Evolutionary conservation across 176 grass and related monocot genomes (phyloP).

Genomic region (Oryza glumipatula): DNA sequence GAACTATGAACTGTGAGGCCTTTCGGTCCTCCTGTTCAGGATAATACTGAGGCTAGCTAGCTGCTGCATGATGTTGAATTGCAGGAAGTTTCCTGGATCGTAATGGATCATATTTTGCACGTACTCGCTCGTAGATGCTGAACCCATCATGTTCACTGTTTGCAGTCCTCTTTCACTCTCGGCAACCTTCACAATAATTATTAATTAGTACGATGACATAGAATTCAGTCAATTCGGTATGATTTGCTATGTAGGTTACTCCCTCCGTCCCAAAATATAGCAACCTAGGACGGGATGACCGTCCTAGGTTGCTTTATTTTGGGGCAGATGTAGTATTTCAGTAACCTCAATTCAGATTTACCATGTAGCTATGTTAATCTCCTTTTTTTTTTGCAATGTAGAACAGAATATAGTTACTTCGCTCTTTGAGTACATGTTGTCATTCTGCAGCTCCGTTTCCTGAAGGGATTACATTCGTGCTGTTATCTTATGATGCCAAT

Average conservation of each 20-base stretch:
- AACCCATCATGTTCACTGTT: constrained; percentile 69
- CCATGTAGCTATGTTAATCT: too few relatives aligned
- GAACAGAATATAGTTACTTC: constrained; percentile 39
- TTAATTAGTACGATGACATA: constrained; percentile 2
- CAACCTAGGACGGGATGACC: too few relatives aligned
- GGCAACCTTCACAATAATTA: constrained; percentile 45
- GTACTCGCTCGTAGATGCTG: constrained; percentile 54
- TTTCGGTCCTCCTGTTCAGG: constrained; percentile 51
- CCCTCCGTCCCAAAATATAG: too few relatives aligned
- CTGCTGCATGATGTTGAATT: constrained; percentile 75
- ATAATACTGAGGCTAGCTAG: constrained; percentile 49
- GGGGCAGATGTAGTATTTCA: too few relatives aligned
- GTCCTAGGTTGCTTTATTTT: too few relatives aligned
- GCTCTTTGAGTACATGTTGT: constrained; percentile 63
- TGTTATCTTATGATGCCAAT: constrained; percentile 3
- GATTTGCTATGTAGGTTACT: background rate
- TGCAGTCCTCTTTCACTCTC: constrained; percentile 75
- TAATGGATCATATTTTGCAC: constrained; percentile 61
- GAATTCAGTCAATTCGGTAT: background rate
- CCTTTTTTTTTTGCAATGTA: background rate
- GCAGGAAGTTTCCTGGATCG: constrained; percentile 73
- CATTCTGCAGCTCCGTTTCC: constrained; percentile 70
- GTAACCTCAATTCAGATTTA: too few relatives aligned
- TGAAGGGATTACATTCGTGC: constrained; percentile 31
- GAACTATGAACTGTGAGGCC: constrained; percentile 26